Percentiles rank a stretch among this genome's conserved stretches.
These are phyloP conservation scores for Candida morakotiae DNA, from an alignment of 805 yeast genomes.

Conservation along the genomic window DNA sequence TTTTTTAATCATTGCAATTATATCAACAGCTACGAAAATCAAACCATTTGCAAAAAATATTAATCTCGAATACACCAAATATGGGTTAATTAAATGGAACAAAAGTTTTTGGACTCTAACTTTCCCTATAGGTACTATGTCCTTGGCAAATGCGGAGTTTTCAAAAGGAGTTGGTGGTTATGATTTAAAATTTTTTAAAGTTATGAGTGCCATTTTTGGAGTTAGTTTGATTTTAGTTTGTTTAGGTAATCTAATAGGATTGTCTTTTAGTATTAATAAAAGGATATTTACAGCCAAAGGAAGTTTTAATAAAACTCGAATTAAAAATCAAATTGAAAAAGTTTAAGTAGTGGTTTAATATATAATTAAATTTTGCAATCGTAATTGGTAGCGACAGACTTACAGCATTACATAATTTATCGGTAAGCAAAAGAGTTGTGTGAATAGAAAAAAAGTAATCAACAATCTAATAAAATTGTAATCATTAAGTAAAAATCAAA, in stretches of 20 bases:
- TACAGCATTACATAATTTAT: no score
- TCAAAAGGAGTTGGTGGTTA: constrained; percentile 35
- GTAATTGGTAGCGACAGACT: no score
- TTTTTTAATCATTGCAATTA: constrained; percentile 29
- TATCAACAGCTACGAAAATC: constrained; percentile 36
- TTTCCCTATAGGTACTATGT: constrained; percentile 82
- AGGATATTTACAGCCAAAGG: no score
- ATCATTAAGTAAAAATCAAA: not conserved
- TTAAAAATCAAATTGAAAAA: not conserved
- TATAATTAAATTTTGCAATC: no score
- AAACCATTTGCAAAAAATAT: constrained; percentile 22
- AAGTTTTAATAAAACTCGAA: not conserved
- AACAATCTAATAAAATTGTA: not conserved
- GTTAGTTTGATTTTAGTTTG: constrained; percentile 13
- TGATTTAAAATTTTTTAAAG: constrained; percentile 49
- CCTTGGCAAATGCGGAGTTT: constrained; percentile 51
- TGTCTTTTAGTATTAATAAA: not conserved
- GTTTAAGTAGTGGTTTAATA: no score
- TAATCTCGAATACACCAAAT: constrained; percentile 7
- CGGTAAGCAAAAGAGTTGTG: no score
- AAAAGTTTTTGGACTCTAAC: constrained; percentile 60
- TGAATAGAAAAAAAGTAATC: no score
- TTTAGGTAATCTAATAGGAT: constrained; percentile 5
- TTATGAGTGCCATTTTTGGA: constrained; percentile 54
- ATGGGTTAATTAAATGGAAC: constrained; percentile 13